phyloP scores from a whole-genome alignment of 1,284 basidiomycete genomes.

The Leccinum subrobustum region DNA sequence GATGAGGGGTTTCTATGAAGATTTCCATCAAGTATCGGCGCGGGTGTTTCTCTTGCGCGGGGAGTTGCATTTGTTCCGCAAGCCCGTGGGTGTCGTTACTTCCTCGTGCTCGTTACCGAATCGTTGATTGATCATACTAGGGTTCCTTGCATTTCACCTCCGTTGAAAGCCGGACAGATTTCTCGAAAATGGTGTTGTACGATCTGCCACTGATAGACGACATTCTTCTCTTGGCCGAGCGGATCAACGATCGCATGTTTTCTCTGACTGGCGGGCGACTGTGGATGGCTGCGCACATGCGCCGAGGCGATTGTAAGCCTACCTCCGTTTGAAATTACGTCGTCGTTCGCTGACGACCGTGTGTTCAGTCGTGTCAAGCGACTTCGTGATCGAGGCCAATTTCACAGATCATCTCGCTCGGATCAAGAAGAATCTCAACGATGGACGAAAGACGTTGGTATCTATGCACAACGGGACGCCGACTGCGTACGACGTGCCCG shows the following conservation, averaged over 20 bases:
- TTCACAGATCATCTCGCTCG: slow-evolving; percentile 38
- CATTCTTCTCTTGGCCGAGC: slow-evolving; percentile 35
- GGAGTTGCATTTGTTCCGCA: slow-evolving; percentile 40
- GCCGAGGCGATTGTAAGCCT: slow-evolving; percentile 44
- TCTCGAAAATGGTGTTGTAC: slow-evolving; percentile 37
- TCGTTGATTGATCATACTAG: slow-evolving; percentile 19
- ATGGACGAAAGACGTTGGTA: slow-evolving; percentile 32
- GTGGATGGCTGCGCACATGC: slow-evolving; percentile 50
- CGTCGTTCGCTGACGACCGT: slow-evolving; percentile 1
- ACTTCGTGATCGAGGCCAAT: slow-evolving; percentile 39
- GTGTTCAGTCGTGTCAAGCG: slow-evolving; percentile 22
- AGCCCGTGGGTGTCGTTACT: slow-evolving; percentile 35
- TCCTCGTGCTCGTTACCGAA: neutral
- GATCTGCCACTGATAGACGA: slow-evolving; percentile 32
- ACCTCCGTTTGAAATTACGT: neutral
- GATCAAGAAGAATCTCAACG: slow-evolving; percentile 34
- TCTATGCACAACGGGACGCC: slow-evolving; percentile 21
- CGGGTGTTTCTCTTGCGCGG: slow-evolving; percentile 42
- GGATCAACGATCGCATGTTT: slow-evolving; percentile 36
- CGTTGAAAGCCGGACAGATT: slow-evolving; percentile 29
- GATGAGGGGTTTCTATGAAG: slow-evolving; percentile 41
- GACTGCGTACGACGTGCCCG: slow-evolving; percentile 30
- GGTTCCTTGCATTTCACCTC: slow-evolving; percentile 42
- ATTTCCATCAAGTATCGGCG: slow-evolving; percentile 34
- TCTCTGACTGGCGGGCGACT: slow-evolving; percentile 35